Evolutionary conservation across 306 rosid species (phyloP).

Genomic region (Vigna radiata): DNA sequence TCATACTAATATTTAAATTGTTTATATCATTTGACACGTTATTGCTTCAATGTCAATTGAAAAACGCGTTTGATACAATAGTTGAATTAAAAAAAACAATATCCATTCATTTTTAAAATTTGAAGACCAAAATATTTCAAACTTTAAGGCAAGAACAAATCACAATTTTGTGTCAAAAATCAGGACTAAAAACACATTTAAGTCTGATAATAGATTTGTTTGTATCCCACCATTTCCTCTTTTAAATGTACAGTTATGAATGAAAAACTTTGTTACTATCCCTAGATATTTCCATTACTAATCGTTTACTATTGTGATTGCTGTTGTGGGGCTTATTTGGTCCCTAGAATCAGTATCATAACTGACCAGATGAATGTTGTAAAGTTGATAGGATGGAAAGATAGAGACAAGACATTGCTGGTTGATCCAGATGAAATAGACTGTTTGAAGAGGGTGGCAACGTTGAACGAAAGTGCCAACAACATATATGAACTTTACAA

Average conservation of each 20-base stretch:
- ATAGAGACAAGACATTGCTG: constrained; percentile 80
- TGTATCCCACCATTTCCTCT: constrained; percentile 1
- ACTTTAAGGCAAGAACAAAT: too few species aligned
- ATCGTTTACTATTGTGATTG: constrained; percentile 12
- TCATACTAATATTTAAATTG: too few species aligned
- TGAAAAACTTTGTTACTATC: neutral
- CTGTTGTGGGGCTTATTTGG: neutral
- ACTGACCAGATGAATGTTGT: constrained; percentile 45
- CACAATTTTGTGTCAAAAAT: too few species aligned
- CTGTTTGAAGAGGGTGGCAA: constrained; percentile 75
- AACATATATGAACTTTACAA: constrained; percentile 84
- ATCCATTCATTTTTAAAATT: too few species aligned
- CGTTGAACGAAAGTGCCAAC: constrained; percentile 71
- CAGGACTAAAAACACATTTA: too few species aligned
- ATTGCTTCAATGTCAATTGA: too few species aligned
- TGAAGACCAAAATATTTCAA: too few species aligned
- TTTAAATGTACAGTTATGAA: neutral
- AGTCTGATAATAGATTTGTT: neutral
- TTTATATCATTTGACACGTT: too few species aligned
- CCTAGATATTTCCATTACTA: constrained; percentile 6
- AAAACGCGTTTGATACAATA: too few species aligned
- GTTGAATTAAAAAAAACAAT: too few species aligned
- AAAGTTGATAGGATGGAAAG: constrained; percentile 96
- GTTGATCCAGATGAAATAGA: constrained; percentile 95
- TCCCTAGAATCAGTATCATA: neutral